Evolutionary conservation across 257 asterid species (phyloP), one percentile per base, ranked within the genome.

Genomic region (Primulina huaijiensis): DNA sequence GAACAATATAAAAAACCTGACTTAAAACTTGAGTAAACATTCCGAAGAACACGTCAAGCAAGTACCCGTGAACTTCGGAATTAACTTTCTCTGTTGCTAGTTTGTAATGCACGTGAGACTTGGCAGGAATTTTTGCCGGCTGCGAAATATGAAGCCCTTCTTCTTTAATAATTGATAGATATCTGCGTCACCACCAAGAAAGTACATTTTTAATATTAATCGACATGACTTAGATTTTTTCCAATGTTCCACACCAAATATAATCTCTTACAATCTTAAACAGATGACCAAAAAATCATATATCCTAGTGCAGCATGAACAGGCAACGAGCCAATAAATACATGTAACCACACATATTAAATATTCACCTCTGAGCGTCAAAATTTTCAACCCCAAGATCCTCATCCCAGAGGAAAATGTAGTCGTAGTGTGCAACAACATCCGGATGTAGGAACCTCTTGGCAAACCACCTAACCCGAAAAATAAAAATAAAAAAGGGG

Each of bases 361-460:
- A 43, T 64, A 65, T 46, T 63, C 79, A 90, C 97, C 95, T 71
- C 69, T 79, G 89, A 72, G 71, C 86, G 56, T 85, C 76, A 70
- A 90, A 90, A 77, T 86, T 62, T 78, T 90, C 73, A 4, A 88
- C 90, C 57, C 92, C 95, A 67, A 90, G 89, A 81, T 90, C 95
- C 80, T 90, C 97, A 57, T 90, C 97, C 97, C 97, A 90, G 8
- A 90, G 90, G 77, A 90, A 88, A 62, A 90, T 67, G 19, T 86
- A 86, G 63, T 74, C 85, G 63, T 90, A 86, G 20, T 80, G 83
- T 55, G 88, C 82, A 60, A 90, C 80, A 61, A 89, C 63, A 75
- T 88, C 92, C 23, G 97, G 97, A 80, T 90, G 97, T 59, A 90
- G 83, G 82, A 88, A 90, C 70, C 95, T 80, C 84, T 90, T 90